A percentile compares a stretch with the other conserved stretches of the same genome.
These are phyloP conservation scores for Rubus idaeus DNA, from an alignment of 306 rosid genomes.

Conservation along the genomic window DNA sequence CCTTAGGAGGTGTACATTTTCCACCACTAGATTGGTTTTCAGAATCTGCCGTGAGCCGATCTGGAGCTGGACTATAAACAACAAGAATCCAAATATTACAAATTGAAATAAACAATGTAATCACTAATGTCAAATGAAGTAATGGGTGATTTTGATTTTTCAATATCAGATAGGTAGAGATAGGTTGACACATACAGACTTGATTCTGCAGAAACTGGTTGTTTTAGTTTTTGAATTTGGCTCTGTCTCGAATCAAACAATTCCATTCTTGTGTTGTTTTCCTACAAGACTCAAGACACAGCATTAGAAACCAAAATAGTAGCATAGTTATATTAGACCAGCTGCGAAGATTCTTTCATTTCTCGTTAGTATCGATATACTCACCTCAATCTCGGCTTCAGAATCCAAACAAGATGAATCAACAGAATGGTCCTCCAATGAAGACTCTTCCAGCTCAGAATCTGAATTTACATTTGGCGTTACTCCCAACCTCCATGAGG, in stretches of 20 bases:
- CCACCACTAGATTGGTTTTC: slow-evolving; percentile 38
- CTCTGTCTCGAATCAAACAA: slow-evolving; percentile 43
- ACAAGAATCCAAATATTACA: slow-evolving; percentile 37
- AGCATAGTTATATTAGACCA: slow-evolving; percentile 50
- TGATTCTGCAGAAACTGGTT: slow-evolving; percentile 44
- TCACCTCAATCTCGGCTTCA: slow-evolving; percentile 68
- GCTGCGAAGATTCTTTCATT: neutral
- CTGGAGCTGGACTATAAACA: slow-evolving; percentile 43
- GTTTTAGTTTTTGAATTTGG: slow-evolving; percentile 45
- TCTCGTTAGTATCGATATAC: slow-evolving; percentile 37
- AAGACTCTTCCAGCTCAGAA: slow-evolving; percentile 44
- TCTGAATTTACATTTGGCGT: slow-evolving; percentile 38
- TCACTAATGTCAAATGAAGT: neutral
- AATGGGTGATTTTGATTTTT: slow-evolving; percentile 1
- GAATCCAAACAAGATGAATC: slow-evolving; percentile 50
- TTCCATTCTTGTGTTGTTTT: slow-evolving; percentile 44
- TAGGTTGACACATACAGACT: slow-evolving; percentile 42
- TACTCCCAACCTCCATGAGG: slow-evolving; percentile 33
- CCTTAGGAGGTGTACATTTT: slow-evolving; percentile 68
- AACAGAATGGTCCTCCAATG: slow-evolving; percentile 34
- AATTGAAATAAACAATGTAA: slow-evolving; percentile 20
- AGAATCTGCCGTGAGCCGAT: slow-evolving; percentile 46
- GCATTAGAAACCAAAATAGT: slow-evolving; percentile 23
- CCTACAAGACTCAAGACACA: slow-evolving; percentile 44
- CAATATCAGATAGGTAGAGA: neutral